Conservation (phyloP, 306 rosid genomes). For the Cicer pinnatifidum region DNA sequence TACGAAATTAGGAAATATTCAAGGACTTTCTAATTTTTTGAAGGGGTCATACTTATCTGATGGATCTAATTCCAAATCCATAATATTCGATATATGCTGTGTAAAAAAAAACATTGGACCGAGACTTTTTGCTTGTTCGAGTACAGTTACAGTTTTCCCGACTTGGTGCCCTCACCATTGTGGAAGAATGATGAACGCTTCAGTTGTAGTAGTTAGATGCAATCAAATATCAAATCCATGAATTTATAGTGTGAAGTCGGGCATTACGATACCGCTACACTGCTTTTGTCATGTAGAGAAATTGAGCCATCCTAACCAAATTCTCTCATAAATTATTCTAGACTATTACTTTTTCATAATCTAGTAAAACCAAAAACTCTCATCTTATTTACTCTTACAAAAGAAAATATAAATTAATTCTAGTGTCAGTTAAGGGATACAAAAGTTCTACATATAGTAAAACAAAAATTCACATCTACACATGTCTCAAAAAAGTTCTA, state of each 20-base stretch:
- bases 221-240: conserved; percentile 18
- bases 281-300: neutral
- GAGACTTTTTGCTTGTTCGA: conserved; percentile 3
- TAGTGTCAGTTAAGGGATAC: no score
- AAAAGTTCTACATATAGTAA: no score
- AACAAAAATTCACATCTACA: no score
- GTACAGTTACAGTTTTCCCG: conserved; percentile 12
- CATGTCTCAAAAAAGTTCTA: no score
- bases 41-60: conserved; percentile 29
- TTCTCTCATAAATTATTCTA: no score
- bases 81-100: conserved; percentile 32
- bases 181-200: conserved; percentile 15
- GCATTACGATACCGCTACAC: neutral
- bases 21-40: conserved; percentile 73
- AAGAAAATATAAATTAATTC: no score
- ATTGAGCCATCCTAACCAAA: no score
- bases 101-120: conserved; percentile 23
- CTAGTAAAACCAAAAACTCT: no score
- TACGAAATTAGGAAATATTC: conserved; percentile 94
- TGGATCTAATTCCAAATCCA: conserved; percentile 30
- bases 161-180: conserved; percentile 11
- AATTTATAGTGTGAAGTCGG: neutral
- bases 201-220: conserved; percentile 8
- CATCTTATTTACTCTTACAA: no score
- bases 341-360: no score